phyloP scores from a whole-genome alignment of 2,329 filamentous ascomycete genomes.

The Plectosphaerella plurivora region DNA sequence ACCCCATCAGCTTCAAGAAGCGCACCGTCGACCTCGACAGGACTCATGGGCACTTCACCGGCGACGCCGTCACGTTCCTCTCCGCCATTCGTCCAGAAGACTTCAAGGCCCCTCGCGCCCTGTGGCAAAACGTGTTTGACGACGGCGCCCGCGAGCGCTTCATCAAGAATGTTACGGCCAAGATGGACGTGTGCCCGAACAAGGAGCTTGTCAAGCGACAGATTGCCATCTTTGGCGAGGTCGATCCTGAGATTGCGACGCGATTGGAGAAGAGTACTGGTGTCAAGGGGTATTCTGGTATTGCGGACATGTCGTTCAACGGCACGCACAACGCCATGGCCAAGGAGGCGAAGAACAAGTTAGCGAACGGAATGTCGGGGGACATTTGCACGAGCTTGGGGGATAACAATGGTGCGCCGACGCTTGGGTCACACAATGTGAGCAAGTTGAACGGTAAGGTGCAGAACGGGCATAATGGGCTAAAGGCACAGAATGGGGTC shows the following conservation, averaged over 20 bases:
- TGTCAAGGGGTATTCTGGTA: conserved; percentile 55
- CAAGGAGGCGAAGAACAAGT: conserved; percentile 35
- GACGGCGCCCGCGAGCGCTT: conserved; percentile 53
- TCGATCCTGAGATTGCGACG: conserved; percentile 51
- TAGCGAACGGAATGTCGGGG: conserved; percentile 44
- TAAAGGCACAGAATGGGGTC: too few species aligned
- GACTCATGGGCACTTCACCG: conserved; percentile 31
- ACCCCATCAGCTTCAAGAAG: conserved; percentile 27
- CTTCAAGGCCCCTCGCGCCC: conserved; percentile 43
- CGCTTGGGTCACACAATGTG: not conserved
- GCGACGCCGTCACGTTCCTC: conserved; percentile 30
- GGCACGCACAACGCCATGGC: conserved; percentile 59
- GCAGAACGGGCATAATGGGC: too few species aligned
- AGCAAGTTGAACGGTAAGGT: not conserved
- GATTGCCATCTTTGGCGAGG: conserved; percentile 62
- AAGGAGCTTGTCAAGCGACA: conserved; percentile 60
- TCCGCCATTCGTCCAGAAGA: conserved; percentile 32
- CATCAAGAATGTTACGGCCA: conserved; percentile 55
- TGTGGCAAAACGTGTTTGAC: conserved; percentile 61
- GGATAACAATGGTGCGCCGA: conserved; percentile 4
- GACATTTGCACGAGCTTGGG: not conserved
- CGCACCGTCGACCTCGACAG: conserved; percentile 30
- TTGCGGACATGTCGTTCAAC: conserved; percentile 50
- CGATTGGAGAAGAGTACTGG: conserved; percentile 60
- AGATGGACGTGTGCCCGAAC: conserved; percentile 54